Percentiles rank a stretch among this genome's conserved stretches.
These are phyloP conservation scores for Sphagnum fallax DNA, from an alignment of 228 moss, liverwort and hornwort species.

Conservation along the genomic window DNA sequence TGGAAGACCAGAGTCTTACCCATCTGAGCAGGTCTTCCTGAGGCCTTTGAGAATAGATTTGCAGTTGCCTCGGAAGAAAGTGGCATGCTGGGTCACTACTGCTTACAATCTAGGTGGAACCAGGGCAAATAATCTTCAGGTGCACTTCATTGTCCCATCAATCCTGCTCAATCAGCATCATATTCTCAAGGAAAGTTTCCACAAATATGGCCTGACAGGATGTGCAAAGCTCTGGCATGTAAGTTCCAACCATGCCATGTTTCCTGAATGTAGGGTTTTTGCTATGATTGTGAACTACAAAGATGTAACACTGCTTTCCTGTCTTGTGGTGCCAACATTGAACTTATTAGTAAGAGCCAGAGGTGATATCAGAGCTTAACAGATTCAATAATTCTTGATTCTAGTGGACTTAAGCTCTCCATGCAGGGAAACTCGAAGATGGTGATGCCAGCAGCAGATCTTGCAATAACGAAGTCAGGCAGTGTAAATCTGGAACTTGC, in stretches of 20 bases:
- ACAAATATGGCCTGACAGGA: conserved; percentile 39
- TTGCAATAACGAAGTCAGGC: conserved; percentile 85
- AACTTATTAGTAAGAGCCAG: too few relatives aligned
- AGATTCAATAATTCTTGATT: too few relatives aligned
- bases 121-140: neutral
- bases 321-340: too few relatives aligned
- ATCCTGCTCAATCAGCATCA: conserved; percentile 45
- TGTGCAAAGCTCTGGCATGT: conserved; percentile 55
- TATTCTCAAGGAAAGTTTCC: conserved; percentile 40
- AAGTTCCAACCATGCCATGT: conserved; percentile 2
- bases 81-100: too few relatives aligned
- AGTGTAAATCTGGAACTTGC: conserved; percentile 78
- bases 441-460: conserved; percentile 65
- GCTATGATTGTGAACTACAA: too few relatives aligned
- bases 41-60: neutral
- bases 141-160: conserved; percentile 69
- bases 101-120: too few relatives aligned
- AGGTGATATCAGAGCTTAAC: too few relatives aligned
- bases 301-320: too few relatives aligned
- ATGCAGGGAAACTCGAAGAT: conserved; percentile 53
- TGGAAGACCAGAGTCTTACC: neutral
- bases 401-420: neutral
- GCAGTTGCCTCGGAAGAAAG: neutral
- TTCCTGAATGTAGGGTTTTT: too few relatives aligned
- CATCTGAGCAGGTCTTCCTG: neutral